These are phyloP conservation scores for Letharia lupina DNA, from an alignment of 495 filamentous ascomycete genomes.

Conservation along the genomic window DNA sequence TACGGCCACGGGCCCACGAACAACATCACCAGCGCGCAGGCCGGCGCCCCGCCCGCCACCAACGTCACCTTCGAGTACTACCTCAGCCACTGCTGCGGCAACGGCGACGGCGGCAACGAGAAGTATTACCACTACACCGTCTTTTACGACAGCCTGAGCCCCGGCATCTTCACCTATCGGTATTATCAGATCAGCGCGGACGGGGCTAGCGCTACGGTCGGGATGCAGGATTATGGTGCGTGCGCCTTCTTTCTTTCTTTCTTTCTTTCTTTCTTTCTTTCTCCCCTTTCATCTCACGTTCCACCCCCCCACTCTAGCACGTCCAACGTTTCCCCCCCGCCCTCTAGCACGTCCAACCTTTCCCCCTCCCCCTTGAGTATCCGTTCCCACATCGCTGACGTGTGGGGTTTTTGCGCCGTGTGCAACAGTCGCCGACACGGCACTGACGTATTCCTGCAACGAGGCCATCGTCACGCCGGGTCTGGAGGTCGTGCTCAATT, in stretches of 20 bases:
- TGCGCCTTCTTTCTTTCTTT: not conserved
- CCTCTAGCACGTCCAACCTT: not conserved
- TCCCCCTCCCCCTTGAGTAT: too few species aligned
- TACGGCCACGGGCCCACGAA: not conserved
- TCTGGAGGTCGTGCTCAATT: not conserved
- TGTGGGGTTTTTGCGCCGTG: too few species aligned
- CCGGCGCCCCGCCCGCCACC: not conserved
- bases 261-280: not conserved
- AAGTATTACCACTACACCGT: slow-evolving; percentile 7
- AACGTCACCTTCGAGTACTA: slow-evolving; percentile 10
- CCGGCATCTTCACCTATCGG: slow-evolving; percentile 2
- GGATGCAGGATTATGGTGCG: slow-evolving; percentile 7
- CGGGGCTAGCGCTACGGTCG: slow-evolving; percentile 3
- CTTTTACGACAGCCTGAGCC: not conserved
- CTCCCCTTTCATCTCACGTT: not conserved
- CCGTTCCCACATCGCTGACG: too few species aligned
- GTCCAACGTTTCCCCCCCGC: not conserved
- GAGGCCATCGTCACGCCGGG: not conserved
- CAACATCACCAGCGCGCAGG: not conserved
- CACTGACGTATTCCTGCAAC: not conserved
- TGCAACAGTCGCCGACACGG: not conserved
- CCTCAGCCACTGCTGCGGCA: slow-evolving; percentile 5
- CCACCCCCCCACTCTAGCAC: not conserved
- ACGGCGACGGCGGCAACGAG: not conserved
- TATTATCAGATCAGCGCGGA: slow-evolving; percentile 6